Evolutionary conservation across 179 eudicot species (phyloP), one percentile per base, ranked within the genome.

Genomic region (Carnegiea gigantea): DNA sequence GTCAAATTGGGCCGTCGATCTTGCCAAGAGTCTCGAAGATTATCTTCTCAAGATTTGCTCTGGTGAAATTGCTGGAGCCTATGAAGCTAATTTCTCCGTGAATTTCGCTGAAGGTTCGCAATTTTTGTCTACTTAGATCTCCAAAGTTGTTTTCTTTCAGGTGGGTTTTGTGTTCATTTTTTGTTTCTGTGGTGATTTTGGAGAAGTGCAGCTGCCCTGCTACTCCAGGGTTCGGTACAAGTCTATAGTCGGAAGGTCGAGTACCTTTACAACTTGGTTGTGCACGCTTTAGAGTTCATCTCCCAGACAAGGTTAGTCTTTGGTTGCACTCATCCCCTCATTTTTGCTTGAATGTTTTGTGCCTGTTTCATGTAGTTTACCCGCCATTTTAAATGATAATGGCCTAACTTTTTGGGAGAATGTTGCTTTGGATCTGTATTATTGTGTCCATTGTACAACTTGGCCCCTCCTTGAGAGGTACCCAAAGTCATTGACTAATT

Each of bases 231-330:
- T 33, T 97, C 98, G 9, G 85, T 92, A 76, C 98, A 95, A 87
- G 98, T 97, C 81, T 97, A 95, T 73, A 92, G 99, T 81, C 84
- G 93, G 71, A 97, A 93, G 86, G 98, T 97, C 40, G 99, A 97
- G 84, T 95, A 97, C 76, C 90, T 97, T 44, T 92, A 97, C 91
- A 90, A 92, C 72, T 80, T 97, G 90, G 98, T 95, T 71, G 73
- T 91, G 75, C 97, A 97, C 79, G 91, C 97, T 71, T 89, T 93
- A 92, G 93, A 93, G 65, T 95, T 91, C 67, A 82, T 97, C 78
- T 90, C 95, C 23, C 90, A 93, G 84, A 85, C 90, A 80, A 92
- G 98, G 99, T 96, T 76, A n/a, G 84, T 6, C 51, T 80, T 84
- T 80, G 64, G 26, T 75, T 67, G 38, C 21, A 23, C 8, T 13